These are phyloP conservation scores for Aspergillus diversus DNA, from an alignment of 495 filamentous ascomycete genomes.

Conservation along the genomic window DNA sequence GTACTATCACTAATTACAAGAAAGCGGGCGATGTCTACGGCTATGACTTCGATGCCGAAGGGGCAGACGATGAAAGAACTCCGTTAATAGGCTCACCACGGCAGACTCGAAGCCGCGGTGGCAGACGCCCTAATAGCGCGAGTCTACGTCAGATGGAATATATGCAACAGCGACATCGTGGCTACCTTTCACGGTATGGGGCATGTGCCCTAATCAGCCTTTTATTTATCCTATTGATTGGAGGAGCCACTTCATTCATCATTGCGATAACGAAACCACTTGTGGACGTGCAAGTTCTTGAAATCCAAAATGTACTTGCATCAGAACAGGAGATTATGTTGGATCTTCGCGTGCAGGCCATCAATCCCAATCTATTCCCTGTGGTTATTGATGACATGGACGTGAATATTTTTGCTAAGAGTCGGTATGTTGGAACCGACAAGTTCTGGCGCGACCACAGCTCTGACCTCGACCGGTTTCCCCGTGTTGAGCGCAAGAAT, in stretches of 20 bases:
- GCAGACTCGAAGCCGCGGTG: constrained; percentile 59
- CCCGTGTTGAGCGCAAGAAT: constrained; percentile 40
- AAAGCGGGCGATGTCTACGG: constrained; percentile 59
- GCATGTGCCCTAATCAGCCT: constrained; percentile 77
- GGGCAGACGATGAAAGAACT: constrained; percentile 88
- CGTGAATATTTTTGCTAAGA: constrained; percentile 91
- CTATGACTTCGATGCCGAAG: constrained; percentile 72
- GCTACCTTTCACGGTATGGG: constrained; percentile 71
- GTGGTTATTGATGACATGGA: constrained; percentile 83
- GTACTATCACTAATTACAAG: constrained; percentile 49
- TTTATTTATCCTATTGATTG: constrained; percentile 74
- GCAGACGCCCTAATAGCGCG: constrained; percentile 59
- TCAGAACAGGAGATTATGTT: constrained; percentile 96
- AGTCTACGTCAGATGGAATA: constrained; percentile 75
- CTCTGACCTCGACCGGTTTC: constrained; percentile 32
- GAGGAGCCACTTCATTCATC: constrained; percentile 82
- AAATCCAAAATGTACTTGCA: constrained; percentile 85
- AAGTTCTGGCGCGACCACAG: constrained; percentile 70
- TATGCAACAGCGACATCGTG: constrained; percentile 67
- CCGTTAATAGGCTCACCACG: constrained; percentile 75
- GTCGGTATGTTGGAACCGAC: constrained; percentile 78
- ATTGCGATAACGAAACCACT: constrained; percentile 90
- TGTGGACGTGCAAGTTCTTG: constrained; percentile 70
- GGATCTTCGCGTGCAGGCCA: constrained; percentile 82
- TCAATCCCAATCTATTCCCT: constrained; percentile 89